Base-by-base conservation (phyloP, 192 early-diverging fungal species). In the Gaertneriomyces semiglobifer region DNA sequence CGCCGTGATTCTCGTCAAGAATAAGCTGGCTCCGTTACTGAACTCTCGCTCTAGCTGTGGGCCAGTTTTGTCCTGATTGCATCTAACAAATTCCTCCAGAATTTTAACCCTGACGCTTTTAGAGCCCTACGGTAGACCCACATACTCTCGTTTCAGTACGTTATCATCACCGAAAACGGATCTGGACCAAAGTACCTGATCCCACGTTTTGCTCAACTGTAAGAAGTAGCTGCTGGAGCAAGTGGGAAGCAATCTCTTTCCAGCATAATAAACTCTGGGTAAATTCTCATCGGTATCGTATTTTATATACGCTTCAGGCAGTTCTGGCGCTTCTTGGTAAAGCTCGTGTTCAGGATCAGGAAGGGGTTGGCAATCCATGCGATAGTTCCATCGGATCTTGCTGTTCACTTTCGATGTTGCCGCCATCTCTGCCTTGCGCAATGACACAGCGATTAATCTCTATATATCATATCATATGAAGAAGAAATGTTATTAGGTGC, bases 11-110 rank as follows among this genome's bases (percentile, higher is more conserved):
- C 85, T 51, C 38, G 81, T 85, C 63, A 86, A 66, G 65, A 86
- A 86, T 60, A 86, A 63, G 52, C 79, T 81, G 0, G 85, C 85
- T 10, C 83, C 85, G 57, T 83, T 80, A 60, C 71, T 71, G 56
- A 86, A 77, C 60, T 86, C 83, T 44, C 72, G 58, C 66, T 86
- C 85, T 6, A 86, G 69, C 55, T 86, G 85, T 11, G 84, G 84
- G 12, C 82, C 84, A 4, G 84, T 86, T 57, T 84, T 82, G 53
- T 81, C 77, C 52, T 62, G 45, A 61, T 82, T 84, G 41, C 62
- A 74, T 51, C 57, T 48, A 10, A 86, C 79, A 68, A 86, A 86
- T 19, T 86, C 84, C 58, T 62, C 57, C 6, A 86, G 71, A 18
- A 86, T 86, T 58, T 69, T 20, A 55, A 82, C 82, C 53, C 84